Conservation (phyloP, 768 basidiomycete genomes). For the Pulveroboletus ravenelii region DNA sequence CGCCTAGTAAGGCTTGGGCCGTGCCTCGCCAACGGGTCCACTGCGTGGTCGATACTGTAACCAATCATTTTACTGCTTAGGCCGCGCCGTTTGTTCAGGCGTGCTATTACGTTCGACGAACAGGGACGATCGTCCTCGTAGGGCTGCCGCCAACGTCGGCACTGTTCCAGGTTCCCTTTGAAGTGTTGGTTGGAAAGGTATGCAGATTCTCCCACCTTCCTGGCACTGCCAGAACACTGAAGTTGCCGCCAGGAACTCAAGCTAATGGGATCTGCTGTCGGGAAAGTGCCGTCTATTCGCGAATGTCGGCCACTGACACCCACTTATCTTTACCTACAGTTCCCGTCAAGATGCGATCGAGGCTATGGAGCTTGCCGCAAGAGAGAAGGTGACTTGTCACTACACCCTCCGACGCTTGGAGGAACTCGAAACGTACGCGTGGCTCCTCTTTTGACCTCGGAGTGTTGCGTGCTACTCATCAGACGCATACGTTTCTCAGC, state of each 20-base stretch:
- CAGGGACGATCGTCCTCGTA: slow-evolving; percentile 39
- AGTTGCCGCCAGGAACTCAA: slow-evolving; percentile 17
- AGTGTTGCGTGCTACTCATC: too few species aligned
- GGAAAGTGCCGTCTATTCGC: slow-evolving; percentile 8
- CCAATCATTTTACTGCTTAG: neutral
- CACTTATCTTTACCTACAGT: slow-evolving; percentile 11
- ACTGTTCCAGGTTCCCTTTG: slow-evolving; percentile 28
- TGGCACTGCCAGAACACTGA: neutral
- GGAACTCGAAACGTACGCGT: slow-evolving; percentile 25
- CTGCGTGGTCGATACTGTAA: neutral
- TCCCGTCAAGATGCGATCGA: slow-evolving; percentile 44
- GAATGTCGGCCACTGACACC: neutral
- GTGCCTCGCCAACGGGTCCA: neutral
- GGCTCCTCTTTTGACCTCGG: neutral
- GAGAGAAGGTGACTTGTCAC: slow-evolving; percentile 37
- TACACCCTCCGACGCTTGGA: slow-evolving; percentile 24
- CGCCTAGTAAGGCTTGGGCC: neutral
- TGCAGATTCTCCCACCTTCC: neutral
- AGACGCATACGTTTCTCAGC: neutral
- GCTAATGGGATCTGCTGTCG: slow-evolving; percentile 17
- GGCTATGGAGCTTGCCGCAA: slow-evolving; percentile 40
- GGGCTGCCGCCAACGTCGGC: slow-evolving; percentile 33
- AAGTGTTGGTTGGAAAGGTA: slow-evolving; percentile 28
- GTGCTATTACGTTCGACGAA: slow-evolving; percentile 40
- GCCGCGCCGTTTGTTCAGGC: slow-evolving; percentile 40